Evolutionary conservation across 257 asterid genomes (phyloP).

Genomic region (Jacaranda mimosifolia): DNA sequence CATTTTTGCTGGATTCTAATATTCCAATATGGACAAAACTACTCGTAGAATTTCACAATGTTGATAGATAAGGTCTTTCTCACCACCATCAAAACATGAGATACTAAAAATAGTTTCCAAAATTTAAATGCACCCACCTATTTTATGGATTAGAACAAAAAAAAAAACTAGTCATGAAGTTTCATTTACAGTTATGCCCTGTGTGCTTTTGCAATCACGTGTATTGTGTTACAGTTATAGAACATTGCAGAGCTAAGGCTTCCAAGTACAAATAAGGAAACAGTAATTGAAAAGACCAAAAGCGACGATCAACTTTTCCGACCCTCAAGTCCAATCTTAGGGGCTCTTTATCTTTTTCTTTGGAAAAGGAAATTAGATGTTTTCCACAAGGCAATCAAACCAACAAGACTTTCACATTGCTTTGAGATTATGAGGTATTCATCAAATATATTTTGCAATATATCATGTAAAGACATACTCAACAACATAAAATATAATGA

Average conservation of each 20-base stretch:
- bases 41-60: slow-evolving; percentile 1
- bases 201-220: slow-evolving; percentile 8
- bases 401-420: neutral
- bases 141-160: neutral
- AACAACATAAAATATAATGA: slow-evolving; percentile 6
- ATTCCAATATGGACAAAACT: neutral
- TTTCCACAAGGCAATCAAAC: neutral
- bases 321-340: neutral
- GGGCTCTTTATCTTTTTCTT: neutral
- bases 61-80: slow-evolving; percentile 12
- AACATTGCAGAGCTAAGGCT: neutral
- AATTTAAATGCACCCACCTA: neutral
- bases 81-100: slow-evolving; percentile 17
- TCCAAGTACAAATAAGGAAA: neutral
- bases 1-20: neutral
- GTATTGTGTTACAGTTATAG: slow-evolving; percentile 15
- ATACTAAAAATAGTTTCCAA: neutral
- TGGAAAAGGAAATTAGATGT: neutral
- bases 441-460: slow-evolving; percentile 12
- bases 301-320: too few species aligned
- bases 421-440: neutral
- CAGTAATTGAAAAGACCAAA: too few species aligned
- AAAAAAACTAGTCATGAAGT: neutral
- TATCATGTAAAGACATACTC: neutral
- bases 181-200: slow-evolving; percentile 18